These are phyloP conservation scores for Persicaria tinctoria DNA, from an alignment of 148 eudicot species.

Conservation along the genomic window DNA sequence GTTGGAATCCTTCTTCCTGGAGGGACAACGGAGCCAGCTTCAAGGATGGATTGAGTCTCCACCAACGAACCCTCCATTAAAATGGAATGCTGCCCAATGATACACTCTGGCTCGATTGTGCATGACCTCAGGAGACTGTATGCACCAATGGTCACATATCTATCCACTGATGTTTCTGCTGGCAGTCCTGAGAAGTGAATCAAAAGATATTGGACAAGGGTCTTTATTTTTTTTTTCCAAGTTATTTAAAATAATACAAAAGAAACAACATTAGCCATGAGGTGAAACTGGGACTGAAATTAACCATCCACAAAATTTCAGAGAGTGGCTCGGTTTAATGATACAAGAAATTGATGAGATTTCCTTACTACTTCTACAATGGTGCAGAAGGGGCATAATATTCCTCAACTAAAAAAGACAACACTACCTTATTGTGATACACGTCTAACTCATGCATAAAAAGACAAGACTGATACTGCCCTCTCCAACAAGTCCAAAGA, in stretches of 20 bases:
- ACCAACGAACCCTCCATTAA: conserved; percentile 97
- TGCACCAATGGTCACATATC: conserved; percentile 90
- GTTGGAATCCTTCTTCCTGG: conserved; percentile 96
- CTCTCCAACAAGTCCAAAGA: background rate
- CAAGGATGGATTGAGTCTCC: conserved; percentile 93
- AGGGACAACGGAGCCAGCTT: conserved; percentile 95
- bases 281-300: background rate
- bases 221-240: background rate
- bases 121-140: conserved; percentile 80
- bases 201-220: background rate
- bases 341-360: background rate
- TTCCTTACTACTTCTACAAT: background rate
- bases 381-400: background rate
- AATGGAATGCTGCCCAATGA: conserved; percentile 87
- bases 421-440: background rate
- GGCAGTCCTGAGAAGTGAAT: conserved; percentile 69
- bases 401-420: background rate
- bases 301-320: background rate
- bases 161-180: conserved; percentile 80
- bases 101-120: conserved; percentile 98
- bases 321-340: background rate
- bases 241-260: background rate
- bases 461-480: background rate
- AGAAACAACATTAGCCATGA: background rate
- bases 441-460: background rate